phyloP scores from a whole-genome alignment of 352 stramenopile species.

The Phytophthora tubulina region DNA sequence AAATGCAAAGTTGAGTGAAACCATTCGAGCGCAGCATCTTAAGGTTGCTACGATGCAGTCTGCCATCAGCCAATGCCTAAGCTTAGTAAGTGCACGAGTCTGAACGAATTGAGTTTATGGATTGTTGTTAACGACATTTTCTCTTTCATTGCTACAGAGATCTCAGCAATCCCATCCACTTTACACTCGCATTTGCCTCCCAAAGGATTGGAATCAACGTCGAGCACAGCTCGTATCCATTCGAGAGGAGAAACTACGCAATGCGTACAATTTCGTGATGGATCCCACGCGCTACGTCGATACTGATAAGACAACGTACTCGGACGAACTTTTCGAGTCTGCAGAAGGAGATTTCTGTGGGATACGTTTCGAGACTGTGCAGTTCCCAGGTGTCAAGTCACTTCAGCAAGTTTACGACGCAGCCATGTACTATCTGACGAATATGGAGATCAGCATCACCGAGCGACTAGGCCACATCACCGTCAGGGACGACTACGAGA shows the following conservation, averaged over 20 bases:
- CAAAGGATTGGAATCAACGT: conserved; percentile 21
- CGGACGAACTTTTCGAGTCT: conserved; percentile 38
- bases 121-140: neutral
- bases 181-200: conserved; percentile 26
- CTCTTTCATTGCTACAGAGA: conserved; percentile 1
- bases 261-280: conserved; percentile 33
- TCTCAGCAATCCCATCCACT: conserved; percentile 25
- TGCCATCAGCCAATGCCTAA: conserved; percentile 7
- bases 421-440: conserved; percentile 42
- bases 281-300: conserved; percentile 18
- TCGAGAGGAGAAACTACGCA: conserved; percentile 21
- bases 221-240: conserved; percentile 20
- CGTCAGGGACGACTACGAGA: conserved; percentile 36
- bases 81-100: conserved; percentile 6
- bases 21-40: conserved; percentile 10
- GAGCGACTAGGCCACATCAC: conserved; percentile 36
- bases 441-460: conserved; percentile 12
- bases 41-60: conserved; percentile 26
- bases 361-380: conserved; percentile 30
- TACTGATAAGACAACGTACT: conserved; percentile 25
- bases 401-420: conserved; percentile 42
- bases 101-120: neutral
- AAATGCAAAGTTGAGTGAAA: conserved; percentile 3
- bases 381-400: conserved; percentile 35
- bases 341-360: conserved; percentile 36